These are phyloP conservation scores for Emmonsiellopsis sp. DNA, from an alignment of 2,329 filamentous ascomycete genomes.

Conservation along the genomic window DNA sequence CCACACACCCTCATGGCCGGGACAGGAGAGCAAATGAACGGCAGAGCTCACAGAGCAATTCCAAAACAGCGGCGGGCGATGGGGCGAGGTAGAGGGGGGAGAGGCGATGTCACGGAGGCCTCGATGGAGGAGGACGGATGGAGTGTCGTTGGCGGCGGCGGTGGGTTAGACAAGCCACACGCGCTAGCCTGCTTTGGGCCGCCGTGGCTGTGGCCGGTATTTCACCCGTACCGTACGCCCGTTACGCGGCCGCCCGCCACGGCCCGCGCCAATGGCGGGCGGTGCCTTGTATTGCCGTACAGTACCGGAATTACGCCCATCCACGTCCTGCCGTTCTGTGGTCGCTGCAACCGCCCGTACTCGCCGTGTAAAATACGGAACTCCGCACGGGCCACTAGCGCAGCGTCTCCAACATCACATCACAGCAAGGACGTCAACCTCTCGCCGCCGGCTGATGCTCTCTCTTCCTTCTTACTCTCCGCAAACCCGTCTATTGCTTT, in stretches of 20 bases:
- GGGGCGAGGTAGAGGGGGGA: neutral
- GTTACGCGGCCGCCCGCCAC: neutral
- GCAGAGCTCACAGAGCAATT: constrained; percentile 18
- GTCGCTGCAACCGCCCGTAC: neutral
- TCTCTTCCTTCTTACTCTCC: too few relatives aligned
- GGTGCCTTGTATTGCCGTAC: neutral
- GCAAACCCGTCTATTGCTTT: too few relatives aligned
- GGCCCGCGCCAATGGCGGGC: neutral
- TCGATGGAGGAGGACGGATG: neutral
- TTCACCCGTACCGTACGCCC: neutral
- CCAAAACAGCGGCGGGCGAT: neutral
- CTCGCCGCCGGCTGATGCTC: too few relatives aligned
- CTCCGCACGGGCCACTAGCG: neutral
- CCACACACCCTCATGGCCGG: constrained; percentile 16
- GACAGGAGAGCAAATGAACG: constrained; percentile 29
- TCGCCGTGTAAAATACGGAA: neutral
- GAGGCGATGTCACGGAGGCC: constrained; percentile 1
- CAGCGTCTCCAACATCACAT: neutral
- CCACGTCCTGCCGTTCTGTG: neutral
- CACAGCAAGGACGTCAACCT: too few relatives aligned
- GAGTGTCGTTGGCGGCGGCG: neutral
- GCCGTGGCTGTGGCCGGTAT: neutral
- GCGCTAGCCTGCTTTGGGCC: neutral
- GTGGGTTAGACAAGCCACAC: neutral
- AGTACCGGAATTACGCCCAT: neutral